phyloP scores from a whole-genome alignment of 495 filamentous ascomycete species.

The Parachaetomium inaequale region DNA sequence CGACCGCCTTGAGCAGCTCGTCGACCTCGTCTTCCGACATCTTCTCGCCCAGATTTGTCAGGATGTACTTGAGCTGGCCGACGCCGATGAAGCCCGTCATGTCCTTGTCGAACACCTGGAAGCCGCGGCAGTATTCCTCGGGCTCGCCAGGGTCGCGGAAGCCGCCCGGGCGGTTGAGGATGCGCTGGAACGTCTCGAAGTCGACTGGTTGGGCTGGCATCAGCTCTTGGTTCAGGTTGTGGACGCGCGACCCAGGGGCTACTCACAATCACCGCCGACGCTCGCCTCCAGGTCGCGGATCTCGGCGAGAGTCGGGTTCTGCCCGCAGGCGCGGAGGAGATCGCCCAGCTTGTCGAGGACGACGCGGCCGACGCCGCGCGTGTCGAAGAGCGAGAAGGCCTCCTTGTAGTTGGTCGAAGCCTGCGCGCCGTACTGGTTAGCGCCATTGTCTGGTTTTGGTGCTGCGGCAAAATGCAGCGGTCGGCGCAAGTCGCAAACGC shows the following conservation, averaged over 20 bases:
- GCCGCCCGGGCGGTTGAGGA: constrained; percentile 94
- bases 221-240: background rate
- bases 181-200: constrained; percentile 92
- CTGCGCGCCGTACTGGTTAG: constrained; percentile 57
- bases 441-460: constrained; percentile 16
- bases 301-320: constrained; percentile 93
- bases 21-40: constrained; percentile 98
- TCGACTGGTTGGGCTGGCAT: constrained; percentile 60
- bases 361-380: constrained; percentile 91
- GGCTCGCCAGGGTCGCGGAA: constrained; percentile 98
- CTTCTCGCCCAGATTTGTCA: constrained; percentile 97
- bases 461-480: background rate
- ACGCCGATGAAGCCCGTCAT: constrained; percentile 97
- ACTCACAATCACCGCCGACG: constrained; percentile 83
- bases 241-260: background rate
- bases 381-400: constrained; percentile 98
- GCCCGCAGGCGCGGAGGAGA: constrained; percentile 90
- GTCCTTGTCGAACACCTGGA: constrained; percentile 99
- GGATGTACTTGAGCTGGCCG: constrained; percentile 91
- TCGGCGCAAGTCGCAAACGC: background rate
- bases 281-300: constrained; percentile 84
- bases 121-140: constrained; percentile 95
- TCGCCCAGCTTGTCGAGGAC: constrained; percentile 82
- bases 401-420: constrained; percentile 99
- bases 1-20: constrained; percentile 94